Evolutionary conservation across 2,329 filamentous ascomycete genomes (phyloP).

Genomic region (Sphaerostilbella broomeana): DNA sequence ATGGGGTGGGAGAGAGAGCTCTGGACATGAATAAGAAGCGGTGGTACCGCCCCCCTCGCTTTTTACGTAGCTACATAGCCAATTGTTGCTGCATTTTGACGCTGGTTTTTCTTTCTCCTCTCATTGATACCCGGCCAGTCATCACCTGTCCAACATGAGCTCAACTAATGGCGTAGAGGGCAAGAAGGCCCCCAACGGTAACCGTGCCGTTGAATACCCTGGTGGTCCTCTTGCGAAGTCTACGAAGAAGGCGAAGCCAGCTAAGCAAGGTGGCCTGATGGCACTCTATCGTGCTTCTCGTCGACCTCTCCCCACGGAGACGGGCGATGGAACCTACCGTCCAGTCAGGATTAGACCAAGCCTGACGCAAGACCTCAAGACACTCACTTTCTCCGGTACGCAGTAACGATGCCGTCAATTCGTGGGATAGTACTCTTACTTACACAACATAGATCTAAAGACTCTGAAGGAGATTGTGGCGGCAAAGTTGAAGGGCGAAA

Average conservation of each 20-base stretch:
- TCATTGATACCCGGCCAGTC: conserved; percentile 11
- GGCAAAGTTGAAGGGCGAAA: conserved; percentile 55
- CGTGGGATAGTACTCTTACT: conserved; percentile 1
- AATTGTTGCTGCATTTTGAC: conserved; percentile 3
- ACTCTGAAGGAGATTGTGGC: conserved; percentile 57
- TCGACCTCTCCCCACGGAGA: conserved; percentile 56
- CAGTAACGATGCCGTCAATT: conserved; percentile 1
- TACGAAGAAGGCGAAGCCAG: conserved; percentile 11
- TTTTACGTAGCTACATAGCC: background rate
- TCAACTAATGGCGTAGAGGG: conserved; percentile 13
- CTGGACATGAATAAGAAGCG: conserved; percentile 11
- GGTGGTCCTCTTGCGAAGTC: conserved; percentile 8
- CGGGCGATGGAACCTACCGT: conserved; percentile 56
- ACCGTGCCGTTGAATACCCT: conserved; percentile 15
- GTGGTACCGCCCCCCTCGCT: conserved; percentile 4
- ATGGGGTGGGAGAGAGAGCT: too few relatives aligned
- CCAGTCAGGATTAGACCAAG: conserved; percentile 41
- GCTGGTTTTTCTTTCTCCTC: background rate
- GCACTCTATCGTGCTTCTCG: conserved; percentile 41
- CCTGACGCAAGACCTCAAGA: conserved; percentile 50
- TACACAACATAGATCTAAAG: conserved; percentile 45
- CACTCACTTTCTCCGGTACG: conserved; percentile 44
- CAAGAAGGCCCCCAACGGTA: conserved; percentile 19
- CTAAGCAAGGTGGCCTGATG: conserved; percentile 21
- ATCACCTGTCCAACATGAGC: conserved; percentile 18